Percentiles rank a stretch among this genome's conserved stretches.
phyloP scores from a whole-genome alignment of 1,139 yeast species.

The Sugiyamaella japonica region DNA sequence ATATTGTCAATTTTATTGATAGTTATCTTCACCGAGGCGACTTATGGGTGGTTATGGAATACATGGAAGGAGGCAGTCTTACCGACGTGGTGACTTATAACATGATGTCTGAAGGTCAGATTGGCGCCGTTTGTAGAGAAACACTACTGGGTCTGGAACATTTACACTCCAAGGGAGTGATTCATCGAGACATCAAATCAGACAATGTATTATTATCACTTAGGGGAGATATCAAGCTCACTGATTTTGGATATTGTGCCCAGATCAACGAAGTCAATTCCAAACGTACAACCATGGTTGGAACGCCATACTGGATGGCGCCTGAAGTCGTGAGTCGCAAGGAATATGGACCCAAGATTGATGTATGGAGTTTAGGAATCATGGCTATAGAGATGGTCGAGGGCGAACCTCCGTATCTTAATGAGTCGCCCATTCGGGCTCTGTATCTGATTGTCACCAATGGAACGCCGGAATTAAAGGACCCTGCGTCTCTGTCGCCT shows the following conservation, averaged over 20 bases:
- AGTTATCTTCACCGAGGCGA: constrained; percentile 68
- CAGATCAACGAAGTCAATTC: constrained; percentile 83
- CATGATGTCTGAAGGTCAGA: constrained; percentile 96
- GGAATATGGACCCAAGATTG: constrained; percentile 96
- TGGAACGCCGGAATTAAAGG: constrained; percentile 91
- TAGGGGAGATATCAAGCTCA: constrained; percentile 86
- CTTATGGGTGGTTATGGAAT: constrained; percentile 97
- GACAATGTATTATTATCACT: constrained; percentile 83
- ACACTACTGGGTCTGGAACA: constrained; percentile 83
- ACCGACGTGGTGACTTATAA: constrained; percentile 95
- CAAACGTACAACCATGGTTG: constrained; percentile 96
- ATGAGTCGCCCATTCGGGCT: constrained; percentile 92
- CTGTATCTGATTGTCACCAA: constrained; percentile 90
- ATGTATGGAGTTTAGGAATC: constrained; percentile 95
- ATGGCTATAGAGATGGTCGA: constrained; percentile 99
- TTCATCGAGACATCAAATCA: constrained; percentile 94
- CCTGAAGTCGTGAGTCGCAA: constrained; percentile 95
- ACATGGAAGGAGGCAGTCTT: constrained; percentile 96
- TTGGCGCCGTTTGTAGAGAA: constrained; percentile 93
- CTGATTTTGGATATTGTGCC: constrained; percentile 81
- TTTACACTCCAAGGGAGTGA: constrained; percentile 89
- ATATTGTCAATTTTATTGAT: constrained; percentile 91
- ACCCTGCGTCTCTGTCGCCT: constrained; percentile 75
- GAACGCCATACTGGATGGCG: constrained; percentile 99
- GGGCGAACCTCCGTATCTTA: constrained; percentile 97